Evolutionary conservation across 768 basidiomycete species (phyloP), one percentile per base, ranked within the genome.

Genomic region (Amanita molliuscula): DNA sequence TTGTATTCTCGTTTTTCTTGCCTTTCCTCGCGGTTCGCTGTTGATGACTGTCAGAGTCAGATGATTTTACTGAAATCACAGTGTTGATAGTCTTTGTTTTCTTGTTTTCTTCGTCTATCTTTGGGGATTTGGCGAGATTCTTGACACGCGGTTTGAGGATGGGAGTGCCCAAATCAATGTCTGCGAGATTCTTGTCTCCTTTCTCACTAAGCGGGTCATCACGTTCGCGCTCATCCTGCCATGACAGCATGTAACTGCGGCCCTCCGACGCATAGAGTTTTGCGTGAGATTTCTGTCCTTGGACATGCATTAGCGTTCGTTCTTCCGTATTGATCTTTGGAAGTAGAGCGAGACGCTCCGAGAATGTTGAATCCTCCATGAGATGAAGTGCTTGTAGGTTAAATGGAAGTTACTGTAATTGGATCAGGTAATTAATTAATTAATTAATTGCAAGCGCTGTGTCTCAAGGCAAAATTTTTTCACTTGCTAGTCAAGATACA

Each of bases 121-220:
- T 42, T 34, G 33, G 7, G 2, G 41, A 33, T 16, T 50, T 36
- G 21, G 48, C 18, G 46, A 31, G 37, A 2, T 42, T 42, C 26
- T 44, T 15, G 43, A 44, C 33, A 25, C 81, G 73, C 29, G 81
- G 68, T 54, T 72, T 75, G 33, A 82, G 66, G 28, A 81, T 61
- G 15, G 81, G 81, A 8, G 79, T 82, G 34, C 66, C 72, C 54
- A 81, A 76, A 3, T 70, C 72, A 53, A 66, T 63, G 15, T 56
- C 62, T 9, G 44, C 48, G 18, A 56, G n/a, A 36, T 20, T 3
- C 6, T 29, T 48, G 40, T 46, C 29, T 15, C 34, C n/a, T 10
- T 29, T 23, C 18, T 7, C 11, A 10, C 38, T 28, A 10, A 9
- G 28, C 8, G 29, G 23, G 18, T 10, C 21, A 21, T 26, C 33